Base-by-base conservation (phyloP, 192 early-diverging fungal genomes). In the Coemansia pectinata region DNA sequence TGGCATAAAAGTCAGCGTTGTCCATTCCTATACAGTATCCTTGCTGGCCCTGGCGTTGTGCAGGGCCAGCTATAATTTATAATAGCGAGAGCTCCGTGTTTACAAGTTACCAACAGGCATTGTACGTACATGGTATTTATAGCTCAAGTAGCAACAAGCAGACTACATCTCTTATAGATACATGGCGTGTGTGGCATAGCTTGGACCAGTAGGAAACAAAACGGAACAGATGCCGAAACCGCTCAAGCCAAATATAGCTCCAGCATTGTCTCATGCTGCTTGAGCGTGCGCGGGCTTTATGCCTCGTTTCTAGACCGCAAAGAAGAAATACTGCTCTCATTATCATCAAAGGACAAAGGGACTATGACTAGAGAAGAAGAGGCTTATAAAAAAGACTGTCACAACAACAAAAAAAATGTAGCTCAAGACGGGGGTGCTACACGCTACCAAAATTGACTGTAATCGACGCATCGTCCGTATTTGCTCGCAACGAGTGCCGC, bases 401-500 rank as follows among this genome's bases (percentile, higher is more conserved):
- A 27, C 27, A 27, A 53, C 4, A 14, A 55, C 11, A 12, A 55
- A 4, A 48, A 42, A 45, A 47, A 12, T 23, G 12, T 25, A 41
- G 2, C 4, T 25, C 41, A 7, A 19, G 41, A 44, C 41, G 2
- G 4, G 36, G 31, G 17, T 12, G 15, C 23, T 70, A 80, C 19
- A 68, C 14, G 7, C 61, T 60, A 71, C 74, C 74, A 69, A 76
- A 76, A 42, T 70, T 68, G 23, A 73, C 67, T 11, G 63, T 68
- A 15, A 76, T 57, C 5, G 74, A 74, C 50, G 74, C 79, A 44
- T 80, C 72, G n/a, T 73, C 65, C 9, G 74, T 66, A 29, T 64
- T 76, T 6, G 60, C 67, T 14, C 71, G 52, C 39, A 81, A 67
- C n/a, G 74, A 81, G 39, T 81, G 70, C n/a, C 64, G 58, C 44